Evolutionary conservation across 108 stramenopile species (phyloP), one percentile per base, ranked within the genome.

Genomic region (Cyclotella distinguenda): DNA sequence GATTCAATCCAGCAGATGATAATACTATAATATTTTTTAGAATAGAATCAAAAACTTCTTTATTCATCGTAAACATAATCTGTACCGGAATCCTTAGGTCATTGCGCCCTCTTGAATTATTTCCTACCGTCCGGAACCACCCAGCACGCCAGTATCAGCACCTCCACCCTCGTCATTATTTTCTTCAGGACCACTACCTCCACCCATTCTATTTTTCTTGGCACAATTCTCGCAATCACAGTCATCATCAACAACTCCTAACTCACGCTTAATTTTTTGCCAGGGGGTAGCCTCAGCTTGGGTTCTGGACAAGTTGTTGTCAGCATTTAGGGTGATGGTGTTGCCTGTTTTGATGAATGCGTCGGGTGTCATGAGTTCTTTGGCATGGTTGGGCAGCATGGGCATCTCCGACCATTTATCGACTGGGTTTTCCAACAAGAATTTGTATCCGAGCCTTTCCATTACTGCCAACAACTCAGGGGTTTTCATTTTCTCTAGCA

Each of bases 401-500:
- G 54, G 56, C 63, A 84, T 48, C 22, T 79, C 56, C 49, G 39
- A 30, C 76, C 85, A 86, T 22, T 76, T 46, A 30, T 67, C 57
- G 0, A 67, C 65, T 13, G 83, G 68, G 6, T 80, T 82, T 0
- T 72, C 66, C 18, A 86, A 32, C 71, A 87, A 79, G 47, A 72
- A 66, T 30, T 46, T 48, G 62, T 87, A 87, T 19, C 82, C 76
- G 33, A 87, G 69, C 16, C 76, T 64, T 67, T 48, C 56, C 70
- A 71, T 66, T 6, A 79, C 43, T 60, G 69, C 49, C 8, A 70
- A 64, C 13, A 66, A 48, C 6, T 60, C 43, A 0, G 67, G 60
- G 15, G 65, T 35, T 49, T 82, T 82, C 70, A 87, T 64, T 52
- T 65, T 62, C 15, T 81, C 48, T n/a, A 87, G 35, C 21, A 85